phyloP scores from a whole-genome alignment of 768 basidiomycete genomes.

The Holtermannia corniformis region DNA sequence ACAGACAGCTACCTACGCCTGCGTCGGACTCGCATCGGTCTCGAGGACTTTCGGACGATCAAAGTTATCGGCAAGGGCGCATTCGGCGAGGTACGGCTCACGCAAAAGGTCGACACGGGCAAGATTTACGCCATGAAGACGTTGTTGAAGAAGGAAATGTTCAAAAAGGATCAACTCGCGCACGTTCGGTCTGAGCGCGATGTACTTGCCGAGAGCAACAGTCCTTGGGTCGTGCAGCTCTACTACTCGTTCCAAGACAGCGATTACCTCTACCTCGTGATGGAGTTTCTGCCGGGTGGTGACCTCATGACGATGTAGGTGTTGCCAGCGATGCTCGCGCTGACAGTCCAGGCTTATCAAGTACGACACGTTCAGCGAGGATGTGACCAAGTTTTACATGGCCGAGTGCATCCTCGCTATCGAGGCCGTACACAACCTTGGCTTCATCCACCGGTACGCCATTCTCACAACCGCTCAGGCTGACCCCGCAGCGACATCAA shows the following conservation, averaged over 20 bases:
- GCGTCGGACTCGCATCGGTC: constrained; percentile 74
- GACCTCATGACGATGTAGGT: constrained; percentile 92
- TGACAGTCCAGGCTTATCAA: constrained; percentile 60
- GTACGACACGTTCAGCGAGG: constrained; percentile 97
- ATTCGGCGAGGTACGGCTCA: constrained; percentile 93
- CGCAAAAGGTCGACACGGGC: constrained; percentile 92
- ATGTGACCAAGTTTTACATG: constrained; percentile 95
- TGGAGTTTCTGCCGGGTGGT: constrained; percentile 98
- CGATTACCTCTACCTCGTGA: constrained; percentile 85
- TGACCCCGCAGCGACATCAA: constrained; percentile 74
- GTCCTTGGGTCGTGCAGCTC: constrained; percentile 91
- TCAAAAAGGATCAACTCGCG: constrained; percentile 98
- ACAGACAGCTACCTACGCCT: constrained; percentile 70
- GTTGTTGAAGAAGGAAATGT: constrained; percentile 93
- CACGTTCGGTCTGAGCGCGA: constrained; percentile 97
- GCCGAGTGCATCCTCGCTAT: constrained; percentile 98
- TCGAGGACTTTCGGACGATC: constrained; percentile 89
- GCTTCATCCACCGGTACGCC: constrained; percentile 88
- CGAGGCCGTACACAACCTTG: constrained; percentile 91
- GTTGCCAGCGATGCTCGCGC: not conserved
- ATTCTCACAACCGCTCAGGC: not conserved
- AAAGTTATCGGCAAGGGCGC: constrained; percentile 99
- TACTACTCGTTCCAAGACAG: constrained; percentile 98
- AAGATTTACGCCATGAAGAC: constrained; percentile 99
- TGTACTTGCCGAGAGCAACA: constrained; percentile 89